Percentiles rank a stretch among this genome's conserved stretches.
Conservation (phyloP, 2,329 filamentous ascomycete species). For the Ceratocystis albifundus region DNA sequence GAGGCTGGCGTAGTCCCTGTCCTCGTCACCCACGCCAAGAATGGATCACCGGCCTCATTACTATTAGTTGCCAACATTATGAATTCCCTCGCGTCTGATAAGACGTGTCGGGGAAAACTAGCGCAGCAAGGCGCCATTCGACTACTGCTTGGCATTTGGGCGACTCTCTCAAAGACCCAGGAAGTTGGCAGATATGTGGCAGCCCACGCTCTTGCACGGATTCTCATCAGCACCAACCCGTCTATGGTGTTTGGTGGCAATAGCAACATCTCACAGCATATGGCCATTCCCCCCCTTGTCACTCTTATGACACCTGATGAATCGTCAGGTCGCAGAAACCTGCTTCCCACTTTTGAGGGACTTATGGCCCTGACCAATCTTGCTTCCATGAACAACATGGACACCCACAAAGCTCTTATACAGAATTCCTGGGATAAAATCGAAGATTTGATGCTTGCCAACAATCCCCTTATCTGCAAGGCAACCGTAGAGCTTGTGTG, state of each 20-base stretch:
- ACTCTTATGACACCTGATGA: slow-evolving; percentile 60
- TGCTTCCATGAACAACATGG: slow-evolving; percentile 62
- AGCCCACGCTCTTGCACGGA: slow-evolving; percentile 70
- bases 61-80: slow-evolving; percentile 65
- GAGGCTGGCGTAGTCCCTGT: slow-evolving; percentile 66
- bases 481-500: slow-evolving; percentile 83
- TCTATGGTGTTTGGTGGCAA: slow-evolving; percentile 70
- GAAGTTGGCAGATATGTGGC: slow-evolving; percentile 44
- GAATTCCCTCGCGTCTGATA: slow-evolving; percentile 62
- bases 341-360: slow-evolving; percentile 81
- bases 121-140: slow-evolving; percentile 91
- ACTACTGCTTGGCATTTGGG: slow-evolving; percentile 62
- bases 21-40: slow-evolving; percentile 63
- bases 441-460: slow-evolving; percentile 71
- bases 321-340: slow-evolving; percentile 53
- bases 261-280: slow-evolving; percentile 59
- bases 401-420: slow-evolving; percentile 57
- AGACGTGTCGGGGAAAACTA: slow-evolving; percentile 62
- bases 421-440: slow-evolving; percentile 61
- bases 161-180: slow-evolving; percentile 46
- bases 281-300: slow-evolving; percentile 71
- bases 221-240: slow-evolving; percentile 78
- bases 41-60: slow-evolving; percentile 57
- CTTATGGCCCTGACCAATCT: slow-evolving; percentile 90
- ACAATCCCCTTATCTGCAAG: slow-evolving; percentile 64